These are phyloP conservation scores for Tephrocybe sp. DNA, from an alignment of 768 basidiomycete species.

Conservation along the genomic window DNA sequence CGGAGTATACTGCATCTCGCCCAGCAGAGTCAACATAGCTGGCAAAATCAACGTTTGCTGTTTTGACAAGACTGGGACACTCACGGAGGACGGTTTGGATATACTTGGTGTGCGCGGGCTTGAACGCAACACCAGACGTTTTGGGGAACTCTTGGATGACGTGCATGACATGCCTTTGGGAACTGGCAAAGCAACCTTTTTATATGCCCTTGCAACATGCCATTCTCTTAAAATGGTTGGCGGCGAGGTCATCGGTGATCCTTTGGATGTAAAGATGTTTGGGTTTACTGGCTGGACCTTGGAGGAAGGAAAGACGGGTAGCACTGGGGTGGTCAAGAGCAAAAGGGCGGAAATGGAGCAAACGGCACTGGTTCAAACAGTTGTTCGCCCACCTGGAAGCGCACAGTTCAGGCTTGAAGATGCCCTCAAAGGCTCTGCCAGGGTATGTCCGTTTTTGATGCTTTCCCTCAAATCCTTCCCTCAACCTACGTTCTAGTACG, in stretches of 20 bases:
- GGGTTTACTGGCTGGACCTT: constrained; percentile 94
- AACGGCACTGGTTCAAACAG: constrained; percentile 89
- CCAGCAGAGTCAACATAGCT: constrained; percentile 90
- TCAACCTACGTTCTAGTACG: constrained; percentile 54
- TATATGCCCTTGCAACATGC: constrained; percentile 94
- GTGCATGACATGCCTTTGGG: constrained; percentile 79
- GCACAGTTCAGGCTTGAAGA: constrained; percentile 89
- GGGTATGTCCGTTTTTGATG: constrained; percentile 42
- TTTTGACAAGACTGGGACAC: constrained; percentile 98
- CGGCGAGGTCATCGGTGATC: constrained; percentile 89
- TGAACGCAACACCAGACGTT: constrained; percentile 71
- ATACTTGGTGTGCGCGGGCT: constrained; percentile 90
- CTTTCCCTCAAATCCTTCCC: neutral
- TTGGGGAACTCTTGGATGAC: constrained; percentile 88
- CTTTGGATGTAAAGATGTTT: constrained; percentile 97
- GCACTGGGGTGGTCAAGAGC: constrained; percentile 68
- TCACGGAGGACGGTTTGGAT: constrained; percentile 97
- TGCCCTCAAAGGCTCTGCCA: constrained; percentile 79
- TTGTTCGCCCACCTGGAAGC: constrained; percentile 94
- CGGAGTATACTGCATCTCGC: constrained; percentile 95
- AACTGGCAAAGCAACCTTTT: constrained; percentile 74
- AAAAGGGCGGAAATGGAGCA: constrained; percentile 65
- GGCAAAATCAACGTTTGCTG: constrained; percentile 97
- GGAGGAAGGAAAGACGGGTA: constrained; percentile 81
- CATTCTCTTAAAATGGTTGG: constrained; percentile 92